Evolutionary conservation across 2,329 filamentous ascomycete genomes (phyloP), one percentile per base, ranked within the genome.

Genomic region (Emydomyces testavorans): DNA sequence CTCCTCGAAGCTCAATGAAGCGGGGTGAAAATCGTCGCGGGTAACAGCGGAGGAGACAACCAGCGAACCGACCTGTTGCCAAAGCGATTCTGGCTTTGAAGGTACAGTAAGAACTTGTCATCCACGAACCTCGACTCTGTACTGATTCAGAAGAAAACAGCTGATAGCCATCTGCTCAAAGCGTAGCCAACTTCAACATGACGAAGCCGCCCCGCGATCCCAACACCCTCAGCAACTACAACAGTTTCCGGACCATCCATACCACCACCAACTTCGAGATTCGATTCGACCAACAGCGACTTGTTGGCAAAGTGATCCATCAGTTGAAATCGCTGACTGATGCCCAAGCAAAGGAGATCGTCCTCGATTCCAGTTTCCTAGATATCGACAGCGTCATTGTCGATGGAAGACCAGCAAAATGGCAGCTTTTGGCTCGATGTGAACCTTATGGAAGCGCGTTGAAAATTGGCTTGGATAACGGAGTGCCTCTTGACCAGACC

Each of bases 191-290:
- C n/a, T n/a, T n/a, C n/a, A n/a, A n/a, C n/a, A n/a, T n/a, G n/a
- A n/a, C n/a, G n/a, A n/a, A n/a, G n/a, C 62, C 64, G 38, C 69
- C 73, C 43, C 78, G 85, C 60, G 90, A 96, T 68, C 88, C 88
- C 46, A 93, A 88, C 65, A 95, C 92, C 21, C 70, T 92, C 50
- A 84, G 85, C 62, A 96, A 96, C 71, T 95, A 95, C 68, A 80
- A 85, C 65, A 80, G 83, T 48, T 95, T 87, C 80, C 74, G 78
- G 52, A 94, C 86, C 15, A 80, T 76, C 62, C 88, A 95, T 70
- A 92, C 87, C 16, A 82, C 78, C 16, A 84, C 85, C 50, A 80
- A 84, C 64, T 79, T 95, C 60, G 79, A 80, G 56, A 81, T 96
- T 57, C 80, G 94, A 60, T 98, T 96, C 64, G 77, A 83, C 52